phyloP scores from a whole-genome alignment of 768 basidiomycete species.

The Amylocystis lapponica region DNA sequence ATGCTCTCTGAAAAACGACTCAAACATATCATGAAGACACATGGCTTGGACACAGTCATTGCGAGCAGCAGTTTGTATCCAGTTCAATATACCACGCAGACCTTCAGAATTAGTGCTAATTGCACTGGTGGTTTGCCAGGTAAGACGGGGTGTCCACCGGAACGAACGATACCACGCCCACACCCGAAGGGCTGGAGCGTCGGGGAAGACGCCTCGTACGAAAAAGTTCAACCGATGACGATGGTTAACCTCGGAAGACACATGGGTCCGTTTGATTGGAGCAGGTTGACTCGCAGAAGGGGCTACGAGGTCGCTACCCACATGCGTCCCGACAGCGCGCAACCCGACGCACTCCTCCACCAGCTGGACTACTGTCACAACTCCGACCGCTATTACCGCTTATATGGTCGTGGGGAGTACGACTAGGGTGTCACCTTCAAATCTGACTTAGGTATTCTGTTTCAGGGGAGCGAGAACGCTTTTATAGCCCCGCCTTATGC shows the following conservation, averaged over 20 bases:
- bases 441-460: background rate
- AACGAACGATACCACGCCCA: background rate
- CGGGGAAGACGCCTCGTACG: background rate
- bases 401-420: background rate
- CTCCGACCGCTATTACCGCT: background rate
- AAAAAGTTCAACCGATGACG: background rate
- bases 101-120: no score
- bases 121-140: background rate
- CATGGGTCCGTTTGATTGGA: background rate
- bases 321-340: background rate
- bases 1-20: background rate
- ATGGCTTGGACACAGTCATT: background rate
- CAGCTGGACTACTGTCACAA: background rate
- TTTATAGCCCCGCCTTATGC: no score
- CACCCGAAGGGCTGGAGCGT: background rate
- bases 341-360: background rate
- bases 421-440: slow-evolving; percentile 1
- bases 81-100: no score
- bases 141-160: background rate
- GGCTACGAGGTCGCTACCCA: background rate
- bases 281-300: background rate
- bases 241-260: background rate
- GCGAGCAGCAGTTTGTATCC: background rate
- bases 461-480: background rate
- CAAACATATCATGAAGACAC: background rate